A percentile compares a stretch with the other conserved stretches of the same genome.
phyloP scores from a whole-genome alignment of 2,329 filamentous ascomycete genomes.

The Alternaria arborescens region DNA sequence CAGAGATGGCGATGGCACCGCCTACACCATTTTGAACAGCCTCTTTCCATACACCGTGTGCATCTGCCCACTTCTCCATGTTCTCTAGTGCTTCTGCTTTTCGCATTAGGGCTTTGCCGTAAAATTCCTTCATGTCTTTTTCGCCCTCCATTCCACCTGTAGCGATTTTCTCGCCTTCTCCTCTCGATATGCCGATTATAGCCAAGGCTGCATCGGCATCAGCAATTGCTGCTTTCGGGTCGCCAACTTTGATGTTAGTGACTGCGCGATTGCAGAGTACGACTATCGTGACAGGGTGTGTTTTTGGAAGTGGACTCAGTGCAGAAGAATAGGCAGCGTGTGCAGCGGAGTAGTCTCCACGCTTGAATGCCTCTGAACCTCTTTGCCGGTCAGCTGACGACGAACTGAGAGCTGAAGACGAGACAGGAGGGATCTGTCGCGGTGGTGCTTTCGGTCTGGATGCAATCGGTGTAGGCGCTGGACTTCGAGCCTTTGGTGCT shows the following conservation, averaged over 20 bases:
- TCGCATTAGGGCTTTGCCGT: conserved; percentile 89
- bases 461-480: conserved; percentile 52
- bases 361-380: conserved; percentile 90
- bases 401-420: conserved; percentile 72
- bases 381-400: conserved; percentile 81
- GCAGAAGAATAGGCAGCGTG: conserved; percentile 84
- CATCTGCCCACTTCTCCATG: conserved; percentile 92
- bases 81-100: conserved; percentile 97
- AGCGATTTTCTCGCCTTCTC: conserved; percentile 81
- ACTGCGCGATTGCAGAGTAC: conserved; percentile 90
- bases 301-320: conserved; percentile 74
- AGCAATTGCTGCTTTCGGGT: conserved; percentile 83
- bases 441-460: conserved; percentile 60
- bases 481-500: conserved; percentile 42
- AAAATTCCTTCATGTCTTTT: conserved; percentile 92
- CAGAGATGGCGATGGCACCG: conserved; percentile 83
- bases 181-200: conserved; percentile 80
- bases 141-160: conserved; percentile 65
- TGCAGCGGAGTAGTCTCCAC: conserved; percentile 88
- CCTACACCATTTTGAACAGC: conserved; percentile 87
- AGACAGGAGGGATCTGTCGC: conserved; percentile 72
- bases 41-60: conserved; percentile 78
- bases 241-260: conserved; percentile 89
- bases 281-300: conserved; percentile 86
- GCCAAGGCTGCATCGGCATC: conserved; percentile 84